A percentile compares a stretch with the other conserved stretches of the same genome.
These are phyloP conservation scores for Penicillium cosmopolitanum DNA, from an alignment of 495 filamentous ascomycete species.

Conservation along the genomic window DNA sequence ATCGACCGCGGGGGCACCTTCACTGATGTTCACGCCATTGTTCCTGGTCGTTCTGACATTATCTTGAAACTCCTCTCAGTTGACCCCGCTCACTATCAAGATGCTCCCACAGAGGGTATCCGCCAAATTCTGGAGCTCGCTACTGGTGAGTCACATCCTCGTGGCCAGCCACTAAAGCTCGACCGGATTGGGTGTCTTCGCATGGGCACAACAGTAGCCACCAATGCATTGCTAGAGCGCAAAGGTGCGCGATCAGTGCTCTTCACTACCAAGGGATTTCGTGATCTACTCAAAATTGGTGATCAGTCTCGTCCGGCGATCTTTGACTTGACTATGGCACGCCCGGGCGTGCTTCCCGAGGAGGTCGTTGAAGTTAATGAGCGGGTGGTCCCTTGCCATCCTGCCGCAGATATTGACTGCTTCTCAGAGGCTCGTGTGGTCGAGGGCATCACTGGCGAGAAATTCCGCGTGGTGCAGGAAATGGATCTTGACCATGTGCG, in stretches of 20 bases:
- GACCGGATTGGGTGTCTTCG: slow-evolving; percentile 79
- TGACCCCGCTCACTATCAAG: slow-evolving; percentile 84
- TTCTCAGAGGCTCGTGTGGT: slow-evolving; percentile 41
- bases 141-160: slow-evolving; percentile 71
- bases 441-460: slow-evolving; percentile 55
- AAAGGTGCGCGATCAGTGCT: slow-evolving; percentile 93
- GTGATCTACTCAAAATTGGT: slow-evolving; percentile 85
- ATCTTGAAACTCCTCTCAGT: slow-evolving; percentile 91
- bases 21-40: slow-evolving; percentile 63
- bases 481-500: slow-evolving; percentile 42
- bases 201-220: slow-evolving; percentile 90
- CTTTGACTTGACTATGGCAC: slow-evolving; percentile 79
- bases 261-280: slow-evolving; percentile 91
- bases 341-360: slow-evolving; percentile 79
- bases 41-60: slow-evolving; percentile 64
- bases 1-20: slow-evolving; percentile 68
- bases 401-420: slow-evolving; percentile 66
- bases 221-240: slow-evolving; percentile 88
- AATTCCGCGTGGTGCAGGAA: slow-evolving; percentile 52
- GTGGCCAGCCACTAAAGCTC: slow-evolving; percentile 83
- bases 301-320: slow-evolving; percentile 84
- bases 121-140: slow-evolving; percentile 86
- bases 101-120: slow-evolving; percentile 91
- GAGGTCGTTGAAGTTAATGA: slow-evolving; percentile 79
- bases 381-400: slow-evolving; percentile 58